Evolutionary conservation across 352 stramenopile species (phyloP), one percentile per base, ranked within the genome.

Genomic region (Phytophthora nicotianae): DNA sequence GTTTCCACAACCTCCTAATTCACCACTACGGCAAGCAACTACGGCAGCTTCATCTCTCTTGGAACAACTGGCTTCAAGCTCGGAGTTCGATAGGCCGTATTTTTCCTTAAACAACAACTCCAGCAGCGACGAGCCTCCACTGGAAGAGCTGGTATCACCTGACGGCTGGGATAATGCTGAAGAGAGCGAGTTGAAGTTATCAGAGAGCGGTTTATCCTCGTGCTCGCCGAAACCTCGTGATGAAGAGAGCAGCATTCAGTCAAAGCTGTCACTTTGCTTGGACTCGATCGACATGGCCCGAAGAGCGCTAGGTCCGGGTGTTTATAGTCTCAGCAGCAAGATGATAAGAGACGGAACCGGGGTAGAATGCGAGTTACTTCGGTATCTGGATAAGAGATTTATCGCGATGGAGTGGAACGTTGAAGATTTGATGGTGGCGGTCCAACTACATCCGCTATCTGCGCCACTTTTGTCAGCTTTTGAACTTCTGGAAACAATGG

Each of bases 231-330:
- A 27, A 47, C 1, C 9, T 19, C 6, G 17, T 4, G 32, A 21
- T n/a, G 50, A 65, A 46, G 57, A 67, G 8, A 60, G 47, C 23
- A 27, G 40, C 14, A 20, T 57, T 5, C 35, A 62, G 6, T 51
- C 50, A 11, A 59, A 65, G 14, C 46, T 85, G 29, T 66, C 70
- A 11, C 50, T 69, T 8, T 85, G 75, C 53, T 46, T 83, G 2
- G 73, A 81, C 27, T 77, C 74, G 4, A 75, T 83, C 40, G 75
- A 85, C 40, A 76, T 81, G 41, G 71, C 71, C 2, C 49, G 75
- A 43, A 76, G 76, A 58, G 40, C 56, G 5, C 68, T 85, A 47
- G 75, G 75, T 1, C 75, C 75, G 11, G 65, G 73, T 4, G 46
- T 75, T 32, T 60, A 60, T 35, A 68, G 62, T 14, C 33, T 84